A percentile compares a stretch with the other conserved stretches of the same genome.
Evolutionary conservation across 176 grass and related monocot species (phyloP).

Genomic region (Zoysia japonica): DNA sequence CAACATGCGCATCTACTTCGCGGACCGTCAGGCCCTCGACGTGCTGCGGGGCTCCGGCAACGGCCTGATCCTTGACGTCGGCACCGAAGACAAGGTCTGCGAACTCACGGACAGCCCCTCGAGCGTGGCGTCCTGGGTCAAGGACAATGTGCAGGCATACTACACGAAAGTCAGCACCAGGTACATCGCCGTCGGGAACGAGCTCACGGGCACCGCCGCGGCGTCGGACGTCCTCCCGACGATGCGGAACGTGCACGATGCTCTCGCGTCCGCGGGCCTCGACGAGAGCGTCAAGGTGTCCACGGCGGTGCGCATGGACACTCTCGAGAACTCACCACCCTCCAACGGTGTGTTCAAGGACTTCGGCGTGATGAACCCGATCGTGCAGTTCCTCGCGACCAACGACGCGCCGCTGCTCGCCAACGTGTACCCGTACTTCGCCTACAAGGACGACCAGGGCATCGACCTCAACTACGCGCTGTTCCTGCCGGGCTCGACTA

Average conservation of each 20-base stretch:
- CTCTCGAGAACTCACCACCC: conserved; percentile 26
- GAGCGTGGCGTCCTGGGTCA: conserved; percentile 34
- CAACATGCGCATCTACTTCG: conserved; percentile 47
- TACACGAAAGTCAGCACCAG: conserved; percentile 17
- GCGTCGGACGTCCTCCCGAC: conserved; percentile 41
- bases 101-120: conserved; percentile 2
- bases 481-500: conserved; percentile 33
- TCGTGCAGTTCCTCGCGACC: conserved; percentile 38
- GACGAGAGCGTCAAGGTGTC: conserved; percentile 49
- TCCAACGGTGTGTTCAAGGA: conserved; percentile 40
- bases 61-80: conserved; percentile 46
- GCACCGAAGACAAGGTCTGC: not conserved
- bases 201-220: conserved; percentile 24
- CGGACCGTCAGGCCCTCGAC: conserved; percentile 22
- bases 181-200: conserved; percentile 68
- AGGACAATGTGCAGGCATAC: conserved; percentile 44
- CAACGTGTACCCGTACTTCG: conserved; percentile 74
- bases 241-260: conserved; percentile 51
- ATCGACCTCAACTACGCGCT: conserved; percentile 39
- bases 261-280: conserved; percentile 9
- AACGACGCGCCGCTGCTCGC: conserved; percentile 50
- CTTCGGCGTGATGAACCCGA: conserved; percentile 29
- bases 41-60: conserved; percentile 49
- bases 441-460: not conserved
- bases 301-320: conserved; percentile 30